These are phyloP conservation scores for Scheffersomyces segobiensis DNA, from an alignment of 1,139 yeast genomes.

Conservation along the genomic window DNA sequence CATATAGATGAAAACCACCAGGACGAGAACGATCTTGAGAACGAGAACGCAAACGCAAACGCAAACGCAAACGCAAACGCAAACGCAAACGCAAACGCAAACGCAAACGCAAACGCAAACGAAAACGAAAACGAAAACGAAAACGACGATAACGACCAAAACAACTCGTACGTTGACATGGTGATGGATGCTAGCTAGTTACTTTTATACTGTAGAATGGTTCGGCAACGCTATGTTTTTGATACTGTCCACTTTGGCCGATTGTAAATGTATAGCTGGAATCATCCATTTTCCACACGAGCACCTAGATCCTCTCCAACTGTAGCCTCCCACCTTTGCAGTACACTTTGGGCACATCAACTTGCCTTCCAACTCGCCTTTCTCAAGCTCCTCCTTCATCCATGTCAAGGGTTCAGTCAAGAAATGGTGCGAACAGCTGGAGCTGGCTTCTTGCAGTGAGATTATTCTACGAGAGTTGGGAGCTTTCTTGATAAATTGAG, in stretches of 20 bases:
- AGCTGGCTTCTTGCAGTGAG: conserved; percentile 52
- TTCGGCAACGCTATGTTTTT: conserved; percentile 9
- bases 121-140: conserved; percentile 10
- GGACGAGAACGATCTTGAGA: neutral
- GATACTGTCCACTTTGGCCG: conserved; percentile 77
- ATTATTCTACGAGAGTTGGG: conserved; percentile 59
- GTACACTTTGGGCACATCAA: conserved; percentile 82
- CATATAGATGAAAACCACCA: conserved; percentile 1
- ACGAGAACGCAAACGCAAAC: conserved; percentile 7
- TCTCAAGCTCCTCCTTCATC: conserved; percentile 80
- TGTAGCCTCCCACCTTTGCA: conserved; percentile 83
- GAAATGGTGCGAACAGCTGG: conserved; percentile 73
- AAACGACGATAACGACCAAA: conserved; percentile 19
- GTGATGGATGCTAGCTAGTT: conserved; percentile 38
- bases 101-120: conserved; percentile 10
- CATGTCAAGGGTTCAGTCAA: conserved; percentile 84
- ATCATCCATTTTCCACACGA: conserved; percentile 96
- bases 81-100: conserved; percentile 7
- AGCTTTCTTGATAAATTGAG: conserved; percentile 62
- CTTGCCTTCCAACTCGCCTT: conserved; percentile 79
- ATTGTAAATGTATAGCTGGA: conserved; percentile 84
- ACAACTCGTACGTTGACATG: conserved; percentile 50
- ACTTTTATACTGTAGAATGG: neutral
- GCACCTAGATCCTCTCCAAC: conserved; percentile 94
- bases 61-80: too few relatives aligned